Conservation (phyloP, 208 protist genomes). For the Leishmania arabica region DNA sequence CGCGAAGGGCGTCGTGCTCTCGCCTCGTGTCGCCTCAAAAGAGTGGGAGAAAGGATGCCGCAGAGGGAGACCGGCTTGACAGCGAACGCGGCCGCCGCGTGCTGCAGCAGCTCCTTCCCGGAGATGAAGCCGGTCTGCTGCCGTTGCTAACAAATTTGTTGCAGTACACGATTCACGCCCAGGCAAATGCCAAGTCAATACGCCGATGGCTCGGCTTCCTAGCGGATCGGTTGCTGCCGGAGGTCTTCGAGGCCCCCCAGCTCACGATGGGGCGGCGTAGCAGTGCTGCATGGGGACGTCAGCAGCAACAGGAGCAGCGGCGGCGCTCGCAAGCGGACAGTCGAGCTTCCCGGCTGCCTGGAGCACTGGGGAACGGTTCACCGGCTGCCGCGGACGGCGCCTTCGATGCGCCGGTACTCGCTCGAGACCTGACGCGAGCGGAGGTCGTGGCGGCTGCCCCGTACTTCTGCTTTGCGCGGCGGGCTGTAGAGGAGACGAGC, state of each 20-base stretch:
- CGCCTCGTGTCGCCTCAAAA: slow-evolving; percentile 6
- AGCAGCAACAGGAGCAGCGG: slow-evolving; percentile 18
- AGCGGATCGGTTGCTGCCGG: slow-evolving; percentile 52
- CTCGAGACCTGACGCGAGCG: slow-evolving; percentile 60
- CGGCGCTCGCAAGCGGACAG: slow-evolving; percentile 1
- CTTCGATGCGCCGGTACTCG: slow-evolving; percentile 45
- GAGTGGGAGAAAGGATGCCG: background rate
- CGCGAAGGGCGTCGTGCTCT: slow-evolving; percentile 1
- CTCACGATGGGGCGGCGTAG: slow-evolving; percentile 56
- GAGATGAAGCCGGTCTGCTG: slow-evolving; percentile 45
- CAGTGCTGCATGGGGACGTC: slow-evolving; percentile 36
- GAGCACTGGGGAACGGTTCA: background rate
- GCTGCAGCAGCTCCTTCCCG: slow-evolving; percentile 22
- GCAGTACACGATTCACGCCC: slow-evolving; percentile 50
- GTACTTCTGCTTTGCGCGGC: slow-evolving; percentile 80
- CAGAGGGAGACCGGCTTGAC: background rate
- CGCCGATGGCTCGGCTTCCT: slow-evolving; percentile 70
- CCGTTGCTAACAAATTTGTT: slow-evolving; percentile 65
- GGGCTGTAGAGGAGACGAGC: slow-evolving; percentile 62
- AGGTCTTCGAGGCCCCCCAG: slow-evolving; percentile 70
- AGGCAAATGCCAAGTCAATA: slow-evolving; percentile 60
- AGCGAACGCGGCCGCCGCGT: slow-evolving; percentile 11
- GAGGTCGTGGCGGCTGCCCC: slow-evolving; percentile 65
- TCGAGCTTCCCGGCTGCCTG: slow-evolving; percentile 3
- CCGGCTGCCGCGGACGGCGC: slow-evolving; percentile 3